Evolutionary conservation across 2,329 filamentous ascomycete species (phyloP).

Genomic region (Exophiala dermatitidis): DNA sequence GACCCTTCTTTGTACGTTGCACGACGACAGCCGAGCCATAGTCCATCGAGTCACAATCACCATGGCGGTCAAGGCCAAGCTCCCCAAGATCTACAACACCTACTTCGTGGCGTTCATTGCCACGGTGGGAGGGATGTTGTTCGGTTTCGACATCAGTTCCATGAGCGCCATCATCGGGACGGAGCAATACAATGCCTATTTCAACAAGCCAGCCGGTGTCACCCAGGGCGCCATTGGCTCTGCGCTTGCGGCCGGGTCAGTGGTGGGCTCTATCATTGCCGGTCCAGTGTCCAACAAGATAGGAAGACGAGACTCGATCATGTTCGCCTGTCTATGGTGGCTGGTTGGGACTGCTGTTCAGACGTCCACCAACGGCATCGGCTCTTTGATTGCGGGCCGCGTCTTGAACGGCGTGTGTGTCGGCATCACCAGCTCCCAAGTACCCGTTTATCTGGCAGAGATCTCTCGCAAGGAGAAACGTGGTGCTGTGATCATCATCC

Average conservation of each 20-base stretch:
- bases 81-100: constrained; percentile 50
- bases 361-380: constrained; percentile 9
- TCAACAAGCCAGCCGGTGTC: constrained; percentile 44
- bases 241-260: constrained; percentile 44
- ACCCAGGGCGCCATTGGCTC: constrained; percentile 46
- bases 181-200: constrained; percentile 45
- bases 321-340: constrained; percentile 46
- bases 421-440: constrained; percentile 40
- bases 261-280: constrained; percentile 43
- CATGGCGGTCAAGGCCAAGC: constrained; percentile 25
- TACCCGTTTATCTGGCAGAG: constrained; percentile 41
- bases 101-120: constrained; percentile 48
- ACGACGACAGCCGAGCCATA: background rate
- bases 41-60: background rate
- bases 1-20: background rate
- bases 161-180: constrained; percentile 50
- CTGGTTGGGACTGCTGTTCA: constrained; percentile 40
- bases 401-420: constrained; percentile 31
- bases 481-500: constrained; percentile 39
- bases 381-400: constrained; percentile 26
- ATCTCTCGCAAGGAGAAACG: constrained; percentile 38
- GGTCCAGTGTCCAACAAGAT: constrained; percentile 43
- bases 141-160: constrained; percentile 52
- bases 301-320: constrained; percentile 43
- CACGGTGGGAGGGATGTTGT: constrained; percentile 49